Percentiles rank a stretch among this genome's conserved stretches.
These are phyloP conservation scores for Camellia sinensis DNA, from an alignment of 148 eudicot species.

Conservation along the genomic window DNA sequence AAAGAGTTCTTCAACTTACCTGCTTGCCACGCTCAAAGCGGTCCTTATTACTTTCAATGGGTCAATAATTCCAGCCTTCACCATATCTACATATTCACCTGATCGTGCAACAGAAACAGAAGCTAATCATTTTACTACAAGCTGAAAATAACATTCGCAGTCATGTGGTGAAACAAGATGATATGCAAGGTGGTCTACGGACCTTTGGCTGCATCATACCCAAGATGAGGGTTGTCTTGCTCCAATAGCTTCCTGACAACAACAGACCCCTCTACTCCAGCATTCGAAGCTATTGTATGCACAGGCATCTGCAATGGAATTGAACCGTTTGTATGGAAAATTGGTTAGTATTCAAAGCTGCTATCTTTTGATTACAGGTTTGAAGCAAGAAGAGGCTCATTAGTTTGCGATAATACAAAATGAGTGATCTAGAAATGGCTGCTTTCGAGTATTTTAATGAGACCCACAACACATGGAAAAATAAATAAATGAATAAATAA, in stretches of 20 bases:
- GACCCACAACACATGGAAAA: not conserved
- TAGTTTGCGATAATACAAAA: not conserved
- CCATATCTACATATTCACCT: conserved; percentile 93
- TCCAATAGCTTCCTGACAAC: conserved; percentile 85
- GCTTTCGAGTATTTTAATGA: not conserved
- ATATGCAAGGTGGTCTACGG: not conserved
- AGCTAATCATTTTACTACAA: not conserved
- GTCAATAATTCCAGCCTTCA: conserved; percentile 84
- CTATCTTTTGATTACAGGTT: too few species aligned
- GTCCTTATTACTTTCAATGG: conserved; percentile 93
- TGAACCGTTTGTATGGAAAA: not conserved
- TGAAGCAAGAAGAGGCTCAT: not conserved
- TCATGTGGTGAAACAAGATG: not conserved
- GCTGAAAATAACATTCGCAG: not conserved
- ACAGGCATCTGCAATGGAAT: conserved; percentile 50
- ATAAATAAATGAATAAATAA: too few species aligned
- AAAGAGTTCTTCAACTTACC: conserved; percentile 26
- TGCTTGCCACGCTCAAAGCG: conserved; percentile 77
- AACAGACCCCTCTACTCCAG: conserved; percentile 93
- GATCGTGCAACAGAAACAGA: conserved; percentile 12
- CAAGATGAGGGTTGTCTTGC: conserved; percentile 73
- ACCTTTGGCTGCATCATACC: conserved; percentile 98
- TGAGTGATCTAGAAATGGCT: not conserved
- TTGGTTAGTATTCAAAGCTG: not conserved
- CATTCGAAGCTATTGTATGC: conserved; percentile 76